phyloP scores from a whole-genome alignment of 2,329 filamentous ascomycete genomes.

The Apiospora saccharicola region DNA sequence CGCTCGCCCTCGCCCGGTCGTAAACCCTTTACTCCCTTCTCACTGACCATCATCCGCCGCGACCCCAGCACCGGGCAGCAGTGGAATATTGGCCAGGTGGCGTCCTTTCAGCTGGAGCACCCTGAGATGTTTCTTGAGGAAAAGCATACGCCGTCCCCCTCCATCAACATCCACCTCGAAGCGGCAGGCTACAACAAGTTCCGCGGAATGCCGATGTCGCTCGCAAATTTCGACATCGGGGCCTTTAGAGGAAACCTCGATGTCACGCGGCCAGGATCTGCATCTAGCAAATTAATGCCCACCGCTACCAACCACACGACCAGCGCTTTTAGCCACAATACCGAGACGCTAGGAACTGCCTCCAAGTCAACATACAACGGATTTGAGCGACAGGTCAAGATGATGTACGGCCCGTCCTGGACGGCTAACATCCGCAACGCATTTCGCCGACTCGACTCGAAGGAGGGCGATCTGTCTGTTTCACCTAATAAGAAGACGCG shows the following conservation, averaged over 20 bases:
- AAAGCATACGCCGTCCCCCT: conserved; percentile 44
- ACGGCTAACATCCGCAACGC: conserved; percentile 54
- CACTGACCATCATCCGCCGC: conserved; percentile 73
- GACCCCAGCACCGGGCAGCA: conserved; percentile 73
- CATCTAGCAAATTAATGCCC: conserved; percentile 24
- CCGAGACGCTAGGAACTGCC: background rate
- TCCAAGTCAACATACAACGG: conserved; percentile 40
- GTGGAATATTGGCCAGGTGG: conserved; percentile 77
- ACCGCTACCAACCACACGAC: conserved; percentile 27
- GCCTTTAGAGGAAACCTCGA: conserved; percentile 29
- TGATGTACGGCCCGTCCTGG: conserved; percentile 63
- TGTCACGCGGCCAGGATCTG: conserved; percentile 35
- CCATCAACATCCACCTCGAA: conserved; percentile 61
- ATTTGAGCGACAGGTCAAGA: conserved; percentile 64
- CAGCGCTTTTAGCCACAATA: conserved; percentile 23
- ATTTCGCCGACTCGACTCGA: conserved; percentile 46
- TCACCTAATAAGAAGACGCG: conserved; percentile 38
- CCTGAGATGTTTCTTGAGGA: conserved; percentile 42
- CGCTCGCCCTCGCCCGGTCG: conserved; percentile 47
- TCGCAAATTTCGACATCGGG: conserved; percentile 23
- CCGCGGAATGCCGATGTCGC: conserved; percentile 52
- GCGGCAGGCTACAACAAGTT: conserved; percentile 66
- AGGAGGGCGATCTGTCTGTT: conserved; percentile 36
- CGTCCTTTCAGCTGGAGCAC: conserved; percentile 58
- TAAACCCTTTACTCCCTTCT: conserved; percentile 53